Percentiles rank a stretch among this genome's conserved stretches.
phyloP scores from a whole-genome alignment of 495 filamentous ascomycete genomes.

The Penicillium verhagenii region DNA sequence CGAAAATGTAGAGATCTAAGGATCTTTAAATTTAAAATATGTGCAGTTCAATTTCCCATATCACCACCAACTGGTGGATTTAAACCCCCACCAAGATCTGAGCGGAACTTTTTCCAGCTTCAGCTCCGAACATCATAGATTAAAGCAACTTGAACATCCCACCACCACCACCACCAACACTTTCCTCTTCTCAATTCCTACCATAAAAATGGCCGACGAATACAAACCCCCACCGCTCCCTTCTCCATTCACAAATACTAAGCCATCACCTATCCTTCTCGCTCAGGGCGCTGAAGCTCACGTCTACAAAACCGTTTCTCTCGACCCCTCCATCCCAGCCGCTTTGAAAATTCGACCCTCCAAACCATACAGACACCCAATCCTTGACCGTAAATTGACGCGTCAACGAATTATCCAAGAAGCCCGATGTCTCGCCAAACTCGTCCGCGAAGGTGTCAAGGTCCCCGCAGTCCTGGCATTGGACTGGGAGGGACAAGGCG shows the following conservation, averaged over 20 bases:
- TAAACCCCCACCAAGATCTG: not conserved
- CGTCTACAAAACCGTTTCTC: conserved; percentile 83
- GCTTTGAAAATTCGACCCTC: conserved; percentile 91
- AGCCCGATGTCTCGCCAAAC: conserved; percentile 76
- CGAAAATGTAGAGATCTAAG: too few species aligned
- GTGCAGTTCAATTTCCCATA: too few species aligned
- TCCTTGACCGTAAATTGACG: conserved; percentile 83
- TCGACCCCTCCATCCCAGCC: conserved; percentile 63
- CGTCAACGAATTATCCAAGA: conserved; percentile 83
- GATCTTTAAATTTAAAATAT: not conserved
- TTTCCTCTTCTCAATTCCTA: not conserved
- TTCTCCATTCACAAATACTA: conserved; percentile 58
- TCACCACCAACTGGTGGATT: not conserved
- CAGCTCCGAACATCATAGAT: not conserved
- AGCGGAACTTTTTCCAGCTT: conserved; percentile 1
- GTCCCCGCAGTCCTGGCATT: conserved; percentile 76
- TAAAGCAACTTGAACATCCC: not conserved
- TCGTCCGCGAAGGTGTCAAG: conserved; percentile 68
- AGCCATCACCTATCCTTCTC: conserved; percentile 59
- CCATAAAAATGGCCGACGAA: conserved; percentile 2
- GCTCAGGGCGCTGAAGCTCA: conserved; percentile 94
- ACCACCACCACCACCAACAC: not conserved
- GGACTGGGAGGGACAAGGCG: conserved; percentile 57
- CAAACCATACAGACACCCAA: conserved; percentile 90
- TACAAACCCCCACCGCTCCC: conserved; percentile 58